These are phyloP conservation scores for Graphiopsis chlorocephala DNA, from an alignment of 2,329 filamentous ascomycete species.

Conservation along the genomic window DNA sequence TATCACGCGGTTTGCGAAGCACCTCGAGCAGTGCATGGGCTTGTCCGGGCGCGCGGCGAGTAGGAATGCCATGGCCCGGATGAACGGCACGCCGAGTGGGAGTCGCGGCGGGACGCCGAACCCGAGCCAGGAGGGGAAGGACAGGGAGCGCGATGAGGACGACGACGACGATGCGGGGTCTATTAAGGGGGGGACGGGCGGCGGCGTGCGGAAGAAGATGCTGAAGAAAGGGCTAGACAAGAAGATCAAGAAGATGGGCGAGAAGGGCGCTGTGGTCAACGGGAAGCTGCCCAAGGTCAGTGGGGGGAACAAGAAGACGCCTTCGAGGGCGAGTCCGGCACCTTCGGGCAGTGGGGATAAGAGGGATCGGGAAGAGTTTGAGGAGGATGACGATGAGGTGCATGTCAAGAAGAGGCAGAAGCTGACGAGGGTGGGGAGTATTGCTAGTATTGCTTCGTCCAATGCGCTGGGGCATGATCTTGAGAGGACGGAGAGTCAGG, in stretches of 20 bases:
- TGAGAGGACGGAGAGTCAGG: slow-evolving; percentile 34
- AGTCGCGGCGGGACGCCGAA: slow-evolving; percentile 35
- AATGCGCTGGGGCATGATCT: slow-evolving; percentile 27
- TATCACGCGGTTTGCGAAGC: slow-evolving; percentile 60
- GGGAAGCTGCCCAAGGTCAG: slow-evolving; percentile 33
- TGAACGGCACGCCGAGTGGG: slow-evolving; percentile 33
- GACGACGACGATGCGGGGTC: slow-evolving; percentile 30
- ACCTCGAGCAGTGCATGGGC: slow-evolving; percentile 60
- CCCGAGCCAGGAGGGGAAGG: slow-evolving; percentile 21
- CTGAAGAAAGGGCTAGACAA: slow-evolving; percentile 42
- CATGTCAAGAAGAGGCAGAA: slow-evolving; percentile 38
- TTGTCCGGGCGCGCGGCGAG: slow-evolving; percentile 53
- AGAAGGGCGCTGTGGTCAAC: slow-evolving; percentile 28
- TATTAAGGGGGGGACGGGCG: slow-evolving; percentile 24
- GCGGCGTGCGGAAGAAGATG: slow-evolving; percentile 36
- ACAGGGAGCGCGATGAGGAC: slow-evolving; percentile 25
- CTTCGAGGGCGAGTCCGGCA: slow-evolving; percentile 21
- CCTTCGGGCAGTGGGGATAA: slow-evolving; percentile 27
- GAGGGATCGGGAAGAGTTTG: slow-evolving; percentile 31
- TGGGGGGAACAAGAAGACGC: slow-evolving; percentile 23
- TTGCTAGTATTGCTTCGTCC: slow-evolving; percentile 31
- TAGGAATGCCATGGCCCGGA: slow-evolving; percentile 49
- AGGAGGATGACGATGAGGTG: slow-evolving; percentile 18
- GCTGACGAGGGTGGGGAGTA: slow-evolving; percentile 35
- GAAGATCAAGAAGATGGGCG: slow-evolving; percentile 45